Conservation (phyloP, 495 filamentous ascomycete genomes). For the Penicillium canescens region DNA sequence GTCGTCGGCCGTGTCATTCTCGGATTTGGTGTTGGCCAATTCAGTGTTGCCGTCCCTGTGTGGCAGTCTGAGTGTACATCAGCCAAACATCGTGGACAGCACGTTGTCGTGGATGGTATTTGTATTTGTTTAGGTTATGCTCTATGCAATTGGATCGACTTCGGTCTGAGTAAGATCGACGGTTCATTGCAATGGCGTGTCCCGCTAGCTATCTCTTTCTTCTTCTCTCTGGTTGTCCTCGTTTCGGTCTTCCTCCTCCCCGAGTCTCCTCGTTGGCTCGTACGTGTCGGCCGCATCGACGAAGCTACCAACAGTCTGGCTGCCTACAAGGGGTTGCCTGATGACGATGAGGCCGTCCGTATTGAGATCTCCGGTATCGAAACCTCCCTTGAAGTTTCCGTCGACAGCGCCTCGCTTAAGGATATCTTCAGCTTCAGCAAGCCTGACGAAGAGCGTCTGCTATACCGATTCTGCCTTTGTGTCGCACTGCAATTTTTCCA, state of each 20-base stretch:
- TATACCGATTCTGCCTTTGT: conserved; percentile 31
- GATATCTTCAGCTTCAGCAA: conserved; percentile 18
- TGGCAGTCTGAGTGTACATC: conserved; percentile 51
- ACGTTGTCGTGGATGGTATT: conserved; percentile 39
- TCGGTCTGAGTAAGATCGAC: conserved; percentile 39
- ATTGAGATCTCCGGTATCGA: conserved; percentile 35
- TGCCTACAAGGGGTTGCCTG: conserved; percentile 21
- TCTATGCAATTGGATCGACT: conserved; percentile 40
- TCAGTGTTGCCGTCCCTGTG: conserved; percentile 47
- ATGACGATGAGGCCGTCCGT: conserved; percentile 22
- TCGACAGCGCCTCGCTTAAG: conserved; percentile 5
- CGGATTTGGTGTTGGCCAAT: conserved; percentile 45
- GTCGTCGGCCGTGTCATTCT: conserved; percentile 41
- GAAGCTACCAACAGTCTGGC: conserved; percentile 45
- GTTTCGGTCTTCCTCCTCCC: conserved; percentile 57
- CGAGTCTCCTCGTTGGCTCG: conserved; percentile 63
- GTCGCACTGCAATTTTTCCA: conserved; percentile 40
- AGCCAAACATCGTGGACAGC: conserved; percentile 33
- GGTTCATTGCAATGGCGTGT: conserved; percentile 45
- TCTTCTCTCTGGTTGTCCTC: conserved; percentile 61
- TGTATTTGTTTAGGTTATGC: conserved; percentile 54
- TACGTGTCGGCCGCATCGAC: conserved; percentile 54
- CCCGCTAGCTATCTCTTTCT: conserved; percentile 52
- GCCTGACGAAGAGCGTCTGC: conserved; percentile 22
- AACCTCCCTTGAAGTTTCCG: conserved; percentile 28